Base-by-base conservation (phyloP, 2,329 filamentous ascomycete species). In the Venturia nashicola region DNA sequence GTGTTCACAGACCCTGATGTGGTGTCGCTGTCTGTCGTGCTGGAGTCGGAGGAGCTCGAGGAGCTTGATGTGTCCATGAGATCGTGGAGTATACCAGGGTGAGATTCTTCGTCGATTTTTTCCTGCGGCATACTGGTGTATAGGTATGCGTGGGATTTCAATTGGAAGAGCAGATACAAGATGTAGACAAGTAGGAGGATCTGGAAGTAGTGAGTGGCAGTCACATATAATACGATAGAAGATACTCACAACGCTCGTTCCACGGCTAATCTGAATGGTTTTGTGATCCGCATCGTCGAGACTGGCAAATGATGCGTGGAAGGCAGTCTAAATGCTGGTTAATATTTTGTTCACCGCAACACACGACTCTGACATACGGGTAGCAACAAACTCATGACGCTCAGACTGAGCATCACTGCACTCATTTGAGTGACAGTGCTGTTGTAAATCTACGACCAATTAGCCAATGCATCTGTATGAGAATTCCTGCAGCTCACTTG, bases 351-450 rank as follows among this genome's bases (percentile, higher is more conserved):
- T 36, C 16, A 2, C n/a, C 55, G 36, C 0, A 2, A 9, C 39
- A 36, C 6, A 8, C 9, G 14, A 9, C 11, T 23, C 32, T 20
- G 20, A 43, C 16, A 76, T 76, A 89, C 87, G 0, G 92, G 91
- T 14, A 97, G 77, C 34, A 96, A 82, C 27, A 96, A 80, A 78
- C 91, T 96, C 76, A 90, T 92, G 66, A 96, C 92, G 71, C 89
- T 92, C 75, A 96, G 76, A 79, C 90, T 95, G 69, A 97, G 83
- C 69, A 97, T 80, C 77, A 91, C 96, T 61, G 92, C 92, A 73
- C 91, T 96, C 90, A 96, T 96, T 74, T 97, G 91, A 0, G 91
- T 96, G 65, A 96, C 90, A 27, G 90, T 96, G 76, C 86, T 94
- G 77, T 96, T 97, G 77, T 96, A 97, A 67, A 97, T 87, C 84